A percentile compares a stretch with the other conserved stretches of the same genome.
Evolutionary conservation across 257 asterid genomes (phyloP).

Genomic region (Solanum stenotomum): DNA sequence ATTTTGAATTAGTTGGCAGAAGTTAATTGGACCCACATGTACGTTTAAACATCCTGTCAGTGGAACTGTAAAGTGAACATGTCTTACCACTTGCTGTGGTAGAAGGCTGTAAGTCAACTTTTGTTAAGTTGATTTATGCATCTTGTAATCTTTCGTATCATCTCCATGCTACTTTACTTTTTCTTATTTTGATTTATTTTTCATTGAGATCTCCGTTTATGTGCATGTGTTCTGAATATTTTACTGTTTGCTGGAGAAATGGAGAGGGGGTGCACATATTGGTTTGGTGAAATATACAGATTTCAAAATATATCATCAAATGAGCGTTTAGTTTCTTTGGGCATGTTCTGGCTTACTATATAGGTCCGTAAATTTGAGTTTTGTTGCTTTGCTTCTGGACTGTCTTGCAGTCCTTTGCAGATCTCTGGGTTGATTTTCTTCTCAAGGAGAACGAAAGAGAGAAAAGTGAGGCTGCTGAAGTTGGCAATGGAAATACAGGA

Average conservation of each 20-base stretch:
- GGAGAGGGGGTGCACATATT: background rate
- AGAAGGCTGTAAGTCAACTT: background rate
- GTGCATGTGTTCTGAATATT: background rate
- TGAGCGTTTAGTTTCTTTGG: background rate
- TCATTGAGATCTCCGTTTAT: background rate
- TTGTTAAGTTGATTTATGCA: background rate
- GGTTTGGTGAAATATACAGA: background rate
- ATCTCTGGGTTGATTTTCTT: slow-evolving; percentile 97
- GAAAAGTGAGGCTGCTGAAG: slow-evolving; percentile 41
- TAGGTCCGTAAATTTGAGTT: background rate
- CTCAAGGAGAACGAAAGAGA: slow-evolving; percentile 83
- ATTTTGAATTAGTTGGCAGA: background rate
- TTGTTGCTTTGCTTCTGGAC: background rate
- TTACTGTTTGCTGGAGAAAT: background rate
- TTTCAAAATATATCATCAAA: background rate
- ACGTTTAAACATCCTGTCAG: background rate
- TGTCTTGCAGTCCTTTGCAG: slow-evolving; percentile 72
- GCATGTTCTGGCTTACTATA: background rate
- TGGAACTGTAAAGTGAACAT: background rate
- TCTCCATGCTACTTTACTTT: background rate
- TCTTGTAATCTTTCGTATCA: background rate
- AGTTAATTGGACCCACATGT: background rate
- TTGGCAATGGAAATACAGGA: slow-evolving; percentile 22
- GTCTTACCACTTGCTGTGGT: background rate
- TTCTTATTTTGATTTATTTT: background rate